Percentiles rank a stretch among this genome's conserved stretches.
phyloP scores from a whole-genome alignment of 2,329 filamentous ascomycete species.

The Tolypocladium guangdongense region DNA sequence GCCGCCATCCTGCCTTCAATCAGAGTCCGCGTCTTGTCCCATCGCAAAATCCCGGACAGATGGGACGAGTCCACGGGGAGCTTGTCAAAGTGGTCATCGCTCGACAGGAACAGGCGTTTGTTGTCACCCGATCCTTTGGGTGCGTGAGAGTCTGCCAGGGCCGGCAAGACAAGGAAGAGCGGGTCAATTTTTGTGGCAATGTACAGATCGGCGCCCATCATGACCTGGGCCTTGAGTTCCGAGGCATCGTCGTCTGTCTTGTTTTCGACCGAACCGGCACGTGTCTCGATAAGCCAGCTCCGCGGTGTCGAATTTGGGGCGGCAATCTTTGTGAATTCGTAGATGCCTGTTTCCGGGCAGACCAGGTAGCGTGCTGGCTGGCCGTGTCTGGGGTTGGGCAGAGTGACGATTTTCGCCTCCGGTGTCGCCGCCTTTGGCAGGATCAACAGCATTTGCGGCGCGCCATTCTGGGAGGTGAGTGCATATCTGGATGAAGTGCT shows the following conservation, averaged over 20 bases:
- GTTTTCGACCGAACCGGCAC: constrained; percentile 8
- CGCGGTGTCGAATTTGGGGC: constrained; percentile 41
- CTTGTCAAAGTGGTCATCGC: constrained; percentile 62
- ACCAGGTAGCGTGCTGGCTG: constrained; percentile 49
- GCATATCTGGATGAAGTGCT: constrained; percentile 24
- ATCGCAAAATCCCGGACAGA: constrained; percentile 44
- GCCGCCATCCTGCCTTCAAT: constrained; percentile 56
- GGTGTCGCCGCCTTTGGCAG: constrained; percentile 42
- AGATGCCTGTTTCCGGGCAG: constrained; percentile 50
- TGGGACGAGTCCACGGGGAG: constrained; percentile 45
- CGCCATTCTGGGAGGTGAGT: constrained; percentile 27
- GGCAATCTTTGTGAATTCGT: constrained; percentile 51
- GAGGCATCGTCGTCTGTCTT: constrained; percentile 8
- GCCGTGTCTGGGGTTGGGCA: constrained; percentile 47
- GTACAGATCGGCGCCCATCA: constrained; percentile 62
- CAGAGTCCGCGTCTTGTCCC: constrained; percentile 32
- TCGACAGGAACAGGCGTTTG: constrained; percentile 55
- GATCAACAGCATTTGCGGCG: constrained; percentile 47
- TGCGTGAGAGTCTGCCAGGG: constrained; percentile 39
- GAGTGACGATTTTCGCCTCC: constrained; percentile 46
- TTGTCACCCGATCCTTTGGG: constrained; percentile 31
- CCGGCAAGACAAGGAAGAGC: constrained; percentile 71
- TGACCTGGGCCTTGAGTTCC: constrained; percentile 25
- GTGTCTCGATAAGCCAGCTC: constrained; percentile 49
- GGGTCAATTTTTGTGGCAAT: constrained; percentile 77